Evolutionary conservation across 2,329 filamentous ascomycete genomes (phyloP), one percentile per base, ranked within the genome.

Genomic region (Curvularia sp.): DNA sequence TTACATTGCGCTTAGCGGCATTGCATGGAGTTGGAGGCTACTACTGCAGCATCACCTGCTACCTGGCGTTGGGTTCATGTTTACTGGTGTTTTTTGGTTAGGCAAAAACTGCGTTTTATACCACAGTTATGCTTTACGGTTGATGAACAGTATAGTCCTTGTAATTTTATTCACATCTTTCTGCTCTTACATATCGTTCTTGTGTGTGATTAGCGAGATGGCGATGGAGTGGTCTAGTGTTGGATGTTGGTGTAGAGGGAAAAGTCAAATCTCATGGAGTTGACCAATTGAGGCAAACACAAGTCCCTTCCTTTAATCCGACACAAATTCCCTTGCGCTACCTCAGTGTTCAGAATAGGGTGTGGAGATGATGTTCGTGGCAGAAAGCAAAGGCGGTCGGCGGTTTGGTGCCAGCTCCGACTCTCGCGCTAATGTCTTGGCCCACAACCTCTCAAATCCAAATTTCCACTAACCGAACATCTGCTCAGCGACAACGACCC

Each of bases 21-120:
- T 76, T 71, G 65, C 68, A 67, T 62, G 73, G 73, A 68, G 74
- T 75, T 73, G 54, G 62, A 61, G 60, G 57, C 48, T 50, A 20
- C 39, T 46, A 24, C 35, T 48, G 22, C 48, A 43, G 55, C 46
- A 42, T 43, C 30, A 38, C 15, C 30, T 47, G 26, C 42, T 30
- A 31, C 28, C 41, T 41, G 65, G 63, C 46, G 63, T 67, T 66
- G 24, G 49, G 43, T 43, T 10, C 33, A 24, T 33, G 43, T 48
- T 51, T 53, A 47, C 53, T 55, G 22, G 49, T 33, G 47, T 50
- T 42, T 53, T 60, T 55, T 35, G 55, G 53, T 33, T 33, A 55
- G 53, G 55, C 58, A 49, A 57, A 33, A 55, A 55, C 59, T 60
- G 60, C 51, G 63, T 65, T 55, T 66, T 64, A 72, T 71, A 72